Evolutionary conservation across 805 yeast genomes (phyloP).

Genomic region (Ascoidea tarda): DNA sequence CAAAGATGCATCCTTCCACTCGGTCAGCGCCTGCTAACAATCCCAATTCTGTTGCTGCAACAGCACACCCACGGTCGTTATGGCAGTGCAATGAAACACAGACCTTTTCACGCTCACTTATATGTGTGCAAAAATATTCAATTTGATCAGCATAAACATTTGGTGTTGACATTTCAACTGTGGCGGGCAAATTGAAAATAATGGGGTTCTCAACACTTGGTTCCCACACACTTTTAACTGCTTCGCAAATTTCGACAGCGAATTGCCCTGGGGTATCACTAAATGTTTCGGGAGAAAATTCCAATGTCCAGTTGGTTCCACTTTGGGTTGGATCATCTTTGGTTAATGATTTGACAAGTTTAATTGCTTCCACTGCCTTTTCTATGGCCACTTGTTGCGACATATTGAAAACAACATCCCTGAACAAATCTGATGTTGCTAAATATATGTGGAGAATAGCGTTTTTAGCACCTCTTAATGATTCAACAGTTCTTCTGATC

Average conservation of each 20-base stretch:
- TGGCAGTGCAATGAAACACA: slow-evolving; percentile 62
- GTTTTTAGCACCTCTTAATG: slow-evolving; percentile 56
- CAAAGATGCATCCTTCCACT: slow-evolving; percentile 73
- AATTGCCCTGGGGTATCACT: slow-evolving; percentile 63
- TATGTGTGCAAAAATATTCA: slow-evolving; percentile 57
- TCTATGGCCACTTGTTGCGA: slow-evolving; percentile 50
- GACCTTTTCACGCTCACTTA: slow-evolving; percentile 57
- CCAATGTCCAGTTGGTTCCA: slow-evolving; percentile 56
- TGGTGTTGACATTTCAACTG: slow-evolving; percentile 68
- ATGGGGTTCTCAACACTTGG: slow-evolving; percentile 65
- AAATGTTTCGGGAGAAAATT: slow-evolving; percentile 70
- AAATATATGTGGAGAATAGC: slow-evolving; percentile 63
- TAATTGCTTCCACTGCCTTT: slow-evolving; percentile 60
- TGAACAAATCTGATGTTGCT: slow-evolving; percentile 63
- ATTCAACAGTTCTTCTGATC: slow-evolving; percentile 60
- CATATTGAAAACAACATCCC: slow-evolving; percentile 67
- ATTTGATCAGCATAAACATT: slow-evolving; percentile 71
- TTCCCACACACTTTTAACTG: slow-evolving; percentile 67
- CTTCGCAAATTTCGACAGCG: slow-evolving; percentile 67
- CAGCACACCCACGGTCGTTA: slow-evolving; percentile 76
- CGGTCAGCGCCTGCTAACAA: slow-evolving; percentile 75
- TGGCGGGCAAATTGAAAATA: slow-evolving; percentile 69
- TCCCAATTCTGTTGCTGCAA: slow-evolving; percentile 71
- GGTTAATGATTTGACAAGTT: slow-evolving; percentile 51
- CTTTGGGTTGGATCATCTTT: slow-evolving; percentile 57